Evolutionary conservation across 129 eudicot species (phyloP), one percentile per base, ranked within the genome.

Genomic region (Glebionis coronaria): DNA sequence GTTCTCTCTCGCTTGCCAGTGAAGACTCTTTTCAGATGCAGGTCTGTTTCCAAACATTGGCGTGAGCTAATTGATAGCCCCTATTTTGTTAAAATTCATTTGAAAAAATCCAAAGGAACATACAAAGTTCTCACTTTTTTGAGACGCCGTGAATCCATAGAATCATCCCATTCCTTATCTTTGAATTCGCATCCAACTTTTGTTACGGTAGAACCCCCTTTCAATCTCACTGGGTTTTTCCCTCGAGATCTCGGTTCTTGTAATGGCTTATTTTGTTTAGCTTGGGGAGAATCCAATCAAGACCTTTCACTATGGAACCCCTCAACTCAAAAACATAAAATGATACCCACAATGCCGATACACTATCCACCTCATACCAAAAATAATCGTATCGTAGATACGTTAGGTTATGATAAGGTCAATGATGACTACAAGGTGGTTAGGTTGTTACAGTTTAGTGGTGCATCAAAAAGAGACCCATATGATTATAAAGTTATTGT

Each of bases 251-350:
- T 65, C 8, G 64, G 68, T 35, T 59, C 70, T 75, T 60, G 74
- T 67, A 55, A 68, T 61, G 74, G 68, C 19, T 68, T 68, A 63
- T 44, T 73, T 25, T 73, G 72, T 66, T 45, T 75, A 50, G 63
- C 44, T 60, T n/a, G 66, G 20, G 54, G 63, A 9, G 25, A 46
- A 7, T 7, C 10, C 35, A 52, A 61, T 12, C 12, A 47, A 45
- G 21, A 16, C 27, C 52, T 75, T 60, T 45, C 61, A 35, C 46
- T 75, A 44, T 52, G 63, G 69, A 75, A 75, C 59, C 69, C 72
- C 21, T 75, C 74, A 14, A 75, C 73, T 57, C n/a, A 53, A 67
- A 67, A 50, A 16, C 68, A 28, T 20, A 59, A 40, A 20, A 15
- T 25, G 35, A 45, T 71, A 18, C 68, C 40, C 12, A 47, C 53